Base-by-base conservation (phyloP, 257 asterid genomes). In the Coffea eugenioides region DNA sequence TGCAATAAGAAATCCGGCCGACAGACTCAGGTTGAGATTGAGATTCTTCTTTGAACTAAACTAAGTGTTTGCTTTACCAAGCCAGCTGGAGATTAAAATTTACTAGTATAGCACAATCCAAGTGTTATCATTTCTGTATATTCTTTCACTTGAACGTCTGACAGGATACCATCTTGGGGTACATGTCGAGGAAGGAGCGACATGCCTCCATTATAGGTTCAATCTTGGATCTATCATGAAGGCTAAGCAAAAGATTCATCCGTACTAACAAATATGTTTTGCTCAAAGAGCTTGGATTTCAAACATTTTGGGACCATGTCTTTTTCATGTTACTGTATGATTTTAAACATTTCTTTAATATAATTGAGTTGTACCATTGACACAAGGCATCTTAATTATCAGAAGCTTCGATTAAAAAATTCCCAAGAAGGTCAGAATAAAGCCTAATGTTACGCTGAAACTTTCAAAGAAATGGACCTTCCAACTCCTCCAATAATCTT, bases 121-220 rank as follows among this genome's bases (percentile, higher is more conserved):
- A 75, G 70, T 41, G 51, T 13, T 0, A 21, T 8, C 65, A 56
- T 31, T 71, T 52, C 31, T 64, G 5, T 64, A 13, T 65, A 72
- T 64, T 72, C 80, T 62, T 71, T 75, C 59, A 46, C 75, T 57
- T 6, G 2, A 27, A n/a, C 77, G 61, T 54, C 79, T 83, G 91
- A 83, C 83, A 87, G 87, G 84, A 83, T 80, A 34, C 88, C 65
- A 27, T 49, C 75, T 76, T 48, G 87, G 94, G 97, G 91, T 92
- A 90, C 96, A 92, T 92, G 97, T 88, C 90, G 73, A 88, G 27
- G 41, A 75, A 86, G 83, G 84, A 81, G 84, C 79, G 88, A 91
- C 97, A 92, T 91, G 93, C 93, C 93, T 85, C 90, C 91, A 83
- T 84, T 84, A 78, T 59, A 90, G 88, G 89, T 79, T 87, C n/a